Evolutionary conservation across 495 filamentous ascomycete genomes (phyloP).

Genomic region (Jackrogersella minutella): DNA sequence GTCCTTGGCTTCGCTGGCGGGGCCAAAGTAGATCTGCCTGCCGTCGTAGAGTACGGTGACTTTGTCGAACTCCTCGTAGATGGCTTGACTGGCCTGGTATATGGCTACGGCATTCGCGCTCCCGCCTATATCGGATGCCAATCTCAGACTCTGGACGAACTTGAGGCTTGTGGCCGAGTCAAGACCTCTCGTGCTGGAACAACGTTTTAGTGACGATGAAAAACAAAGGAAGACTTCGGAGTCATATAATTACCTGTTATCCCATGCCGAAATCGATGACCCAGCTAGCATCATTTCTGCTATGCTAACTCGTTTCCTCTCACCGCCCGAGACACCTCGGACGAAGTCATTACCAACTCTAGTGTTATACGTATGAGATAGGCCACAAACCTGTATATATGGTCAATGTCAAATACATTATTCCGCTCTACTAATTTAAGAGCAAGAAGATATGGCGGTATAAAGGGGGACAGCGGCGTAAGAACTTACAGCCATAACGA

Average conservation of each 20-base stretch:
- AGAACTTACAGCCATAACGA: slow-evolving; percentile 10
- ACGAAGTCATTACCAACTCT: slow-evolving; percentile 10
- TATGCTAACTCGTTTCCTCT: slow-evolving; percentile 12
- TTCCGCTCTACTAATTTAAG: neutral
- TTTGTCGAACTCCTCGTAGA: slow-evolving; percentile 6
- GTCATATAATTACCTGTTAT: slow-evolving; percentile 1
- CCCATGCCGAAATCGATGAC: slow-evolving; percentile 4
- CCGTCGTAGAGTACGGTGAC: slow-evolving; percentile 7
- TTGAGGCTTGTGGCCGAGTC: slow-evolving; percentile 3
- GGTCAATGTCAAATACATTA: neutral
- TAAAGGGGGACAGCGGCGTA: neutral
- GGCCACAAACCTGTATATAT: neutral
- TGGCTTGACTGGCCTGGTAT: slow-evolving; percentile 7
- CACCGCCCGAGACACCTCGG: slow-evolving; percentile 11
- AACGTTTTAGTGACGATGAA: neutral
- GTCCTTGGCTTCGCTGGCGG: neutral
- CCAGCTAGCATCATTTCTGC: slow-evolving; percentile 12
- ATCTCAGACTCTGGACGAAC: neutral
- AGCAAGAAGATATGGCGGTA: neutral
- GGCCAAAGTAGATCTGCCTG: slow-evolving; percentile 10
- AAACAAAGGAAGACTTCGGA: neutral
- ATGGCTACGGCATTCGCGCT: slow-evolving; percentile 7
- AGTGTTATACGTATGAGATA: slow-evolving; percentile 13
- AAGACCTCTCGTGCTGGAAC: neutral
- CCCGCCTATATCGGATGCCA: slow-evolving; percentile 1